Conservation (phyloP, 2,329 filamentous ascomycete genomes). For the Chaetomium sp. region DNA sequence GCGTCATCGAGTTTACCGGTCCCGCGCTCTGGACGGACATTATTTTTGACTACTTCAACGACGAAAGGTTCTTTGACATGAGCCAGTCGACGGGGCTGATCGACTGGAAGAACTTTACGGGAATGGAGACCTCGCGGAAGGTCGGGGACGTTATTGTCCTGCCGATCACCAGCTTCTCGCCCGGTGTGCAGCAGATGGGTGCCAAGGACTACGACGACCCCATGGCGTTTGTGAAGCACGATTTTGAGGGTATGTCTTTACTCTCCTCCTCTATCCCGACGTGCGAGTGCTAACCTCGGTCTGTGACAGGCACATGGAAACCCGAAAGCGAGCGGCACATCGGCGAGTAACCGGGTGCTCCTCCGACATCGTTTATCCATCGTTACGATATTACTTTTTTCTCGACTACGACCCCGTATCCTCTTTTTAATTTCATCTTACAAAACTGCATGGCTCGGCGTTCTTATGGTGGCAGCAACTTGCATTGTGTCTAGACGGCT, state of each 20-base stretch:
- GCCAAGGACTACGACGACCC: conserved; percentile 85
- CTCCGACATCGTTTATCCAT: conserved; percentile 25
- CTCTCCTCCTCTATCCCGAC: neutral
- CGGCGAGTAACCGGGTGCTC: conserved; percentile 47
- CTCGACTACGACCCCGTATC: conserved; percentile 20
- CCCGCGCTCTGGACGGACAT: conserved; percentile 93
- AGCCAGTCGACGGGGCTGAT: conserved; percentile 69
- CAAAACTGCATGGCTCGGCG: conserved; percentile 28
- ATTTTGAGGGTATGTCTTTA: conserved; percentile 76
- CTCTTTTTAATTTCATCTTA: conserved; percentile 24
- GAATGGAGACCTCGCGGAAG: conserved; percentile 79
- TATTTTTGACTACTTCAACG: conserved; percentile 92
- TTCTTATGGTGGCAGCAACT: conserved; percentile 20
- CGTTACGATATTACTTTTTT: conserved; percentile 19
- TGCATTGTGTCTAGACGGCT: conserved; percentile 9
- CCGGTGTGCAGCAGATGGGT: conserved; percentile 90
- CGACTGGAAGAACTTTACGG: conserved; percentile 85
- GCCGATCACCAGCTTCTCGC: conserved; percentile 96
- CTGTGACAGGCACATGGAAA: conserved; percentile 68
- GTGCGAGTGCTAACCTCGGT: conserved; percentile 27
- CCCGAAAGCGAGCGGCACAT: conserved; percentile 72
- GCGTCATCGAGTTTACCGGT: conserved; percentile 90
- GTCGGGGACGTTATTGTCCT: conserved; percentile 92
- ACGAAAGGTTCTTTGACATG: conserved; percentile 85
- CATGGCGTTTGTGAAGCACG: conserved; percentile 96